A percentile compares a stretch with the other conserved stretches of the same genome.
Evolutionary conservation across 208 protist genomes (phyloP).

Genomic region (Kentomonas sorsogonicus): DNA sequence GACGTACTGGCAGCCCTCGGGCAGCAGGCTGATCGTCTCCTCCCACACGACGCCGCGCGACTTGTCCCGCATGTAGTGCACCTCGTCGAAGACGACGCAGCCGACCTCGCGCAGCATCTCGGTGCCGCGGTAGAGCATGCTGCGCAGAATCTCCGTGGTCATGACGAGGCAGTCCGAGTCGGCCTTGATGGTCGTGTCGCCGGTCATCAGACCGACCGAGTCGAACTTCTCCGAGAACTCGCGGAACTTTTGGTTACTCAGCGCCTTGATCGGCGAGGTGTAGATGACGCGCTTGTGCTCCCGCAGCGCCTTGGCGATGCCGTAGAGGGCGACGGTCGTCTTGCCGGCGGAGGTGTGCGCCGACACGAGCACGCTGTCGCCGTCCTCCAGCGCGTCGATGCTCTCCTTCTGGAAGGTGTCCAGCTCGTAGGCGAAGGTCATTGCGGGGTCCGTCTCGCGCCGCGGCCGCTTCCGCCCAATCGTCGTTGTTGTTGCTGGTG

Average conservation of each 20-base stretch:
- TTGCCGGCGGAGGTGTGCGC: constrained; percentile 99
- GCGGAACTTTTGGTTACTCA: constrained; percentile 99
- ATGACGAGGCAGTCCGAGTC: constrained; percentile 98
- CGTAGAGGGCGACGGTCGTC: constrained; percentile 99
- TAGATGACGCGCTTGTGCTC: constrained; percentile 99
- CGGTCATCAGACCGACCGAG: constrained; percentile 99
- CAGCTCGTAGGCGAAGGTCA: constrained; percentile 93
- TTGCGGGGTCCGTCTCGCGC: constrained; percentile 75
- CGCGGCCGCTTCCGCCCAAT: constrained; percentile 53
- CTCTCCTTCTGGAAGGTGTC: constrained; percentile 95
- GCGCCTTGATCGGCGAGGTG: constrained; percentile 99
- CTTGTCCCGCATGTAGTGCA: constrained; percentile 99
- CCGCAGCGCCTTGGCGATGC: constrained; percentile 97
- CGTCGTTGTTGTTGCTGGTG: too few species aligned
- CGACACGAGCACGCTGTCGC: constrained; percentile 98
- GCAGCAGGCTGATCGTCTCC: constrained; percentile 99
- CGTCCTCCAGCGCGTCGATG: constrained; percentile 93
- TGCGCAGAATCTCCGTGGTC: constrained; percentile 99
- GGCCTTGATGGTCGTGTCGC: constrained; percentile 98
- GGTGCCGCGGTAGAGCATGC: constrained; percentile 98
- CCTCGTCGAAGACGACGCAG: constrained; percentile 99
- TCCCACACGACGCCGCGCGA: constrained; percentile 99
- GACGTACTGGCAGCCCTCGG: constrained; percentile 97
- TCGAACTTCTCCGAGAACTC: constrained; percentile 97
- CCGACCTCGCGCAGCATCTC: constrained; percentile 98